Evolutionary conservation across 176 grass and related monocot genomes (phyloP).

Genomic region (Triticum aestivum): DNA sequence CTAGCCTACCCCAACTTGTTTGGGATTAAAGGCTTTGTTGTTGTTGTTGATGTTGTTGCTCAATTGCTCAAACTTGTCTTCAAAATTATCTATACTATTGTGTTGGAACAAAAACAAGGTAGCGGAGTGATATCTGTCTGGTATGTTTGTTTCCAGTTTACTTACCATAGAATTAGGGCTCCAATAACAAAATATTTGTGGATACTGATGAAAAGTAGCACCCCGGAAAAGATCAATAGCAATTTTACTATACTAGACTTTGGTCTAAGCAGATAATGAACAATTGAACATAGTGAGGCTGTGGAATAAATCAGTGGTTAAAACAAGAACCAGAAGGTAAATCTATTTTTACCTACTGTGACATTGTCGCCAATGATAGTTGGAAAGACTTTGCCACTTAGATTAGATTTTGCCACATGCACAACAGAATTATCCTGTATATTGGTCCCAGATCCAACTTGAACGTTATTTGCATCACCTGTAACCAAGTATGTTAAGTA

Average conservation of each 20-base stretch:
- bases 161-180: background rate
- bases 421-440: constrained; percentile 98
- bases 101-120: background rate
- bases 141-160: constrained; percentile 4
- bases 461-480: constrained; percentile 83
- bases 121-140: background rate
- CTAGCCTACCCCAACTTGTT: too few relatives aligned
- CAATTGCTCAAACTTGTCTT: background rate
- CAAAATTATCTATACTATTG: background rate
- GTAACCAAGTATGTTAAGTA: constrained; percentile 26
- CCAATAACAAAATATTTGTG: background rate
- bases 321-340: background rate
- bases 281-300: background rate
- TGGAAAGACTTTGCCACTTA: constrained; percentile 88
- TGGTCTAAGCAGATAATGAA: constrained; percentile 14
- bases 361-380: constrained; percentile 89
- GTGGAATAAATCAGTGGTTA: background rate
- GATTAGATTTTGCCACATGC: constrained; percentile 96
- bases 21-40: too few relatives aligned
- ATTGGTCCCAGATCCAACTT: constrained; percentile 87
- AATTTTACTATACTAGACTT: background rate
- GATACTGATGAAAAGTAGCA: background rate
- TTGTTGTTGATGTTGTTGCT: too few relatives aligned
- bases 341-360: constrained; percentile 86
- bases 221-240: too few relatives aligned